Percentiles rank a stretch among this genome's conserved stretches.
phyloP scores from a whole-genome alignment of 257 asterid species.

The Nicotiana sylvestris region DNA sequence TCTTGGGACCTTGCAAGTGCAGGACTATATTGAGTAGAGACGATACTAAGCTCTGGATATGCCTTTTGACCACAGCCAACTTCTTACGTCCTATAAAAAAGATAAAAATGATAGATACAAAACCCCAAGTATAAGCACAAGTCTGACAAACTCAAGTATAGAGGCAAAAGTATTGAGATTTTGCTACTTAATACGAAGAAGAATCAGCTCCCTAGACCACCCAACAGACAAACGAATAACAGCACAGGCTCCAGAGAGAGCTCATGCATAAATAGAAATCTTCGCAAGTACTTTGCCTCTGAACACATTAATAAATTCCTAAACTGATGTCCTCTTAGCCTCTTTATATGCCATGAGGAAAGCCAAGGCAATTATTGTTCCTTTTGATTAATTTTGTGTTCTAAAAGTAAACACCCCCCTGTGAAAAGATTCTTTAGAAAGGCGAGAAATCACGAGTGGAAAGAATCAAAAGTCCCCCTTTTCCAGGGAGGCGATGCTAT shows the following conservation, averaged over 20 bases:
- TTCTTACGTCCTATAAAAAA: constrained; percentile 63
- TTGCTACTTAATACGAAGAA: neutral
- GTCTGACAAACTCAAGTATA: neutral
- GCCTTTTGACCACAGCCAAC: constrained; percentile 48
- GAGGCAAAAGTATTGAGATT: neutral
- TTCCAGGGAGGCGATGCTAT: neutral
- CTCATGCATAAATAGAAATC: neutral
- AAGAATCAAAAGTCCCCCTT: neutral
- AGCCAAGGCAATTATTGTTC: neutral
- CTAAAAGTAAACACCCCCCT: neutral
- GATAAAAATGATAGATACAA: constrained; percentile 16
- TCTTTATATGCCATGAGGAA: neutral
- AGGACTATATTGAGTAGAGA: constrained; percentile 70
- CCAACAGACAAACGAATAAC: neutral
- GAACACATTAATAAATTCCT: neutral
- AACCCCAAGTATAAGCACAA: neutral
- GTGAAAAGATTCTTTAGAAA: neutral
- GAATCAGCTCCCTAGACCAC: neutral
- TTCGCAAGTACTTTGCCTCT: neutral
- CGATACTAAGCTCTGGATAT: constrained; percentile 63
- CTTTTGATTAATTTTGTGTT: neutral
- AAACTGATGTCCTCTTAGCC: neutral
- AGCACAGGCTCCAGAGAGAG: neutral
- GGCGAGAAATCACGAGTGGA: neutral
- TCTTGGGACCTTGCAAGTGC: constrained; percentile 70